Percentiles rank a stretch among this genome's conserved stretches.
Evolutionary conservation across 2,329 filamentous ascomycete species (phyloP).

Genomic region (Cercospora nicotianae): DNA sequence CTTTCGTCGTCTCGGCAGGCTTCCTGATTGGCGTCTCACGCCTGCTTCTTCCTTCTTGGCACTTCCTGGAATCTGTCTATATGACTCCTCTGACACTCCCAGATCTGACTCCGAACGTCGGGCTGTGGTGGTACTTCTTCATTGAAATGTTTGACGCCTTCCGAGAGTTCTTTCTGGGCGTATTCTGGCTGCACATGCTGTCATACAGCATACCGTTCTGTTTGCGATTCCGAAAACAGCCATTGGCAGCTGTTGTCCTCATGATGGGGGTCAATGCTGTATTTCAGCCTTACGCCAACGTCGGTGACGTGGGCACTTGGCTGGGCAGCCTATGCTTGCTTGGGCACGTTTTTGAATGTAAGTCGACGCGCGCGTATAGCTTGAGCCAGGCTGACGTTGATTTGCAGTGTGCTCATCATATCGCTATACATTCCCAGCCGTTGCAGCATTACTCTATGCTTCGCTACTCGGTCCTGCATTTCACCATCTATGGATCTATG

Average conservation of each 20-base stretch:
- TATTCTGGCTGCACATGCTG: conserved; percentile 94
- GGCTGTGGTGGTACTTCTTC: conserved; percentile 99
- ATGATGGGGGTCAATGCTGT: conserved; percentile 87
- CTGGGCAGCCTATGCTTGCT: conserved; percentile 80
- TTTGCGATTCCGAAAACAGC: conserved; percentile 78
- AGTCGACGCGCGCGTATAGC: conserved; percentile 39
- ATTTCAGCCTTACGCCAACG: conserved; percentile 95
- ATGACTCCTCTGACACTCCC: conserved; percentile 87
- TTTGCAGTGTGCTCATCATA: conserved; percentile 62
- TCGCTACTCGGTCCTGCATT: conserved; percentile 90
- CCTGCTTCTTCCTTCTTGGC: conserved; percentile 76
- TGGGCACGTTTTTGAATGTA: conserved; percentile 82
- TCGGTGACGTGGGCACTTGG: conserved; percentile 85
- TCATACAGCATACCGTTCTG: conserved; percentile 86
- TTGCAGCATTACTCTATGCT: conserved; percentile 81
- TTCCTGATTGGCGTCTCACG: conserved; percentile 70
- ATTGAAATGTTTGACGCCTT: conserved; percentile 99
- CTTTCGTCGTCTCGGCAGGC: conserved; percentile 57
- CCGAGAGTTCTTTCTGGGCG: conserved; percentile 91
- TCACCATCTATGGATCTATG: conserved; percentile 97
- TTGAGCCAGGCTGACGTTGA: conserved; percentile 5
- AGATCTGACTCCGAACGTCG: conserved; percentile 91
- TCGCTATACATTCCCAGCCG: conserved; percentile 84
- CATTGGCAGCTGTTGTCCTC: conserved; percentile 80
- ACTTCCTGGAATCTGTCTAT: conserved; percentile 86